These are phyloP conservation scores for Monilinia fructicola DNA, from an alignment of 2,329 filamentous ascomycete species.

Conservation along the genomic window DNA sequence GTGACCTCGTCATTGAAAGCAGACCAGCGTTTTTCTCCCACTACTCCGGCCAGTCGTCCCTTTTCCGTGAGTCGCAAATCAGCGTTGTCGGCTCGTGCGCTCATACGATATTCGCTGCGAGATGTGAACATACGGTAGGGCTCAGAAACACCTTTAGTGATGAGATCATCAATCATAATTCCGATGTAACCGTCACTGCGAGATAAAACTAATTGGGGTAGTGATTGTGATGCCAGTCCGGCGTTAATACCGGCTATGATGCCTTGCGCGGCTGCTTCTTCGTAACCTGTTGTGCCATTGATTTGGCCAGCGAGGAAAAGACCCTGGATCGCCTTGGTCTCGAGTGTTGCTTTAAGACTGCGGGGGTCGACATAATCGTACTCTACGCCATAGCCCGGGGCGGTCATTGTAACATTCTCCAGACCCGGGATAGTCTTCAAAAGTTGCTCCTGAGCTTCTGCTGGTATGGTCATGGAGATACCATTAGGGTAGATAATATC, in stretches of 20 bases:
- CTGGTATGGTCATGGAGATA: constrained; percentile 93
- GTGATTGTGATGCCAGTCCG: constrained; percentile 70
- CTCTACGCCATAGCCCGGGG: constrained; percentile 94
- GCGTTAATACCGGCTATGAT: constrained; percentile 93
- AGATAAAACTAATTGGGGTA: constrained; percentile 65
- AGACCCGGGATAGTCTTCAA: constrained; percentile 86
- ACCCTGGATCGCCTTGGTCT: constrained; percentile 87
- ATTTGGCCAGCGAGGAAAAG: constrained; percentile 95
- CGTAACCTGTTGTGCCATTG: constrained; percentile 97
- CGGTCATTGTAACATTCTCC: constrained; percentile 86
- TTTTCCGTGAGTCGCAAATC: constrained; percentile 80
- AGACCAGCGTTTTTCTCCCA: constrained; percentile 76
- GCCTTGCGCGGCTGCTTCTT: constrained; percentile 93
- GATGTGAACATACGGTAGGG: constrained; percentile 99
- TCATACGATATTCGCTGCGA: constrained; percentile 92
- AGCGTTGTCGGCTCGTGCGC: constrained; percentile 88
- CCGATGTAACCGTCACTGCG: constrained; percentile 94
- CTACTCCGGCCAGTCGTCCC: constrained; percentile 73
- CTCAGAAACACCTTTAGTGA: constrained; percentile 94
- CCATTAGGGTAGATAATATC: constrained; percentile 94
- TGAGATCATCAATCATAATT: constrained; percentile 96
- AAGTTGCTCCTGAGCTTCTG: constrained; percentile 79
- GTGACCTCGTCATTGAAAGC: constrained; percentile 63
- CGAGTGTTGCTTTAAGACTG: constrained; percentile 80
- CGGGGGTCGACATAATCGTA: constrained; percentile 98